phyloP scores from a whole-genome alignment of 768 basidiomycete genomes.

The Termitomyces sp. region DNA sequence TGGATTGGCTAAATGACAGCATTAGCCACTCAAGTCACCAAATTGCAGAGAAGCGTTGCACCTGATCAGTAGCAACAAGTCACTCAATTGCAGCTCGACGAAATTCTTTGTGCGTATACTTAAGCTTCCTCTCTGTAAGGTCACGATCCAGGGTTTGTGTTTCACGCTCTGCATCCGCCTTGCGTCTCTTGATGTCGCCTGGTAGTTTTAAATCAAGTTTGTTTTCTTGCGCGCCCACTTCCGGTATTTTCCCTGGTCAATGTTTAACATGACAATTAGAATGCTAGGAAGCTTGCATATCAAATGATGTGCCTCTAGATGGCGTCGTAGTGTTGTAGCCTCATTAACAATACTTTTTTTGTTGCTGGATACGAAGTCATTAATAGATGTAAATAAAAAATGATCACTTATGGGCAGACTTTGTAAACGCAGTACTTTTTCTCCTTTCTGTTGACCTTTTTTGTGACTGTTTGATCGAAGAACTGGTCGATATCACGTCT shows the following conservation, averaged over 20 bases:
- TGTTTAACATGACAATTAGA: neutral
- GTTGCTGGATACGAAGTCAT: neutral
- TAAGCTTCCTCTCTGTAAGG: constrained; percentile 13
- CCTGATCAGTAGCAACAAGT: constrained; percentile 35
- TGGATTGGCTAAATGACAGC: constrained; percentile 20
- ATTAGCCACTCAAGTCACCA: neutral
- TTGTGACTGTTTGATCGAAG: neutral
- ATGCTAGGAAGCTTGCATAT: neutral
- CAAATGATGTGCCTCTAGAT: neutral
- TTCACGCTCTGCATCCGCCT: constrained; percentile 5
- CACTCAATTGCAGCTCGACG: constrained; percentile 27
- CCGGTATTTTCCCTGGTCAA: constrained; percentile 13
- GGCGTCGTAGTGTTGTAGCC: neutral
- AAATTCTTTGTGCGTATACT: constrained; percentile 25
- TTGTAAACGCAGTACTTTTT: neutral
- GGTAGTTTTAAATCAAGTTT: constrained; percentile 26
- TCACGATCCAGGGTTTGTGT: constrained; percentile 22
- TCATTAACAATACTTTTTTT: neutral
- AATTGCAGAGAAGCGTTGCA: constrained; percentile 8
- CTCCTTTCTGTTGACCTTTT: neutral
- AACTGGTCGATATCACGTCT: neutral
- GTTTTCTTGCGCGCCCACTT: constrained; percentile 21
- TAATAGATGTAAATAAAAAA: neutral
- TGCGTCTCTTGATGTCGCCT: constrained; percentile 12
- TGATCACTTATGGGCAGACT: neutral